Conservation (phyloP, 331 rosid species). For the Acacia pycnantha region DNA sequence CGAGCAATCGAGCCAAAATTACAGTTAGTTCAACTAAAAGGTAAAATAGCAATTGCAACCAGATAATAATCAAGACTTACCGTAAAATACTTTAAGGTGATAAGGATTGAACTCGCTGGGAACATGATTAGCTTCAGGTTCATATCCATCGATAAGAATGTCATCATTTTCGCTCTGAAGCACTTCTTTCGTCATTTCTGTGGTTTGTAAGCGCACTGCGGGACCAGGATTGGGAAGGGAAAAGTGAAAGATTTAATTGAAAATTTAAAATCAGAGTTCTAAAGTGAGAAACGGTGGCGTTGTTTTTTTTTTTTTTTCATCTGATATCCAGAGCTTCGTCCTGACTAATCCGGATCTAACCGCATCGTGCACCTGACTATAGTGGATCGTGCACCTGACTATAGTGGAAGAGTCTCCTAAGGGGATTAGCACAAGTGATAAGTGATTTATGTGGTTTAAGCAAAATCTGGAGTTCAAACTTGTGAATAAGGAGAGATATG, state of each 20-base stretch:
- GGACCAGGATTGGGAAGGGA: not conserved
- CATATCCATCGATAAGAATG: conserved; percentile 36
- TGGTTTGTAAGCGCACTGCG: not conserved
- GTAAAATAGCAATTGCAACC: not conserved
- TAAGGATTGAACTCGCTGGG: conserved; percentile 38
- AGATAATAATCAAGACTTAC: conserved; percentile 26
- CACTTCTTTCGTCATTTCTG: conserved; percentile 36
- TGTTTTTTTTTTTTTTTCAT: no score
- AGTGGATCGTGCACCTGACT: no score
- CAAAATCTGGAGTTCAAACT: no score
- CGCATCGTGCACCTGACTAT: no score
- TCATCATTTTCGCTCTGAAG: conserved; percentile 29
- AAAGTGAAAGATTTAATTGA: not conserved
- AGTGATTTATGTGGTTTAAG: no score
- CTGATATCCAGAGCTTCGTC: no score
- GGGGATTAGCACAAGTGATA: no score
- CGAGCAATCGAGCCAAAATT: not conserved
- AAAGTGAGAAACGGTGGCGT: no score
- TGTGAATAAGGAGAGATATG: not conserved
- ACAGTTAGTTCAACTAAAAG: not conserved
- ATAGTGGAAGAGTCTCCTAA: no score
- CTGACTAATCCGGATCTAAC: no score
- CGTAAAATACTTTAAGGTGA: conserved; percentile 56
- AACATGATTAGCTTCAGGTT: conserved; percentile 1
- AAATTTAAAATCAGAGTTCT: not conserved